Evolutionary conservation across 2,329 filamentous ascomycete genomes (phyloP), one percentile per base, ranked within the genome.

Genomic region (Beauveria asiatica): DNA sequence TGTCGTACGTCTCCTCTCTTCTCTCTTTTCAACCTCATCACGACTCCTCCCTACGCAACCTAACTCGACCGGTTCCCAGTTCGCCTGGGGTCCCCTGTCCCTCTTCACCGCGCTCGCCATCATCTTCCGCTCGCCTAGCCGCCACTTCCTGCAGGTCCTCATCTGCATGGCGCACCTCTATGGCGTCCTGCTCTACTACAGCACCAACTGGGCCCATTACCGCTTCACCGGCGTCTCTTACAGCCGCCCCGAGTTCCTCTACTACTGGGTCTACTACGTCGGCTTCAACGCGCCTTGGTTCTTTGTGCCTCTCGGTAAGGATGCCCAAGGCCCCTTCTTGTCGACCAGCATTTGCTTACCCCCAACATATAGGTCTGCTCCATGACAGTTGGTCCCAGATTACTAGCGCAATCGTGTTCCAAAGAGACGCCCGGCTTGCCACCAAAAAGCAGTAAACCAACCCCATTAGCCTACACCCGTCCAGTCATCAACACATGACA

Each of bases 211-310:
- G 59, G 74, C 75, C 53, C 81, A 83, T 62, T 69, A 75, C 60
- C 72, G 71, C 39, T 70, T 76, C 62, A 72, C 70, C 16, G 80
- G 78, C 3, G 70, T 75, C 23, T 74, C 73, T 21, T 81, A 83
- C 66, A 83, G 80, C 64, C 77, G 84, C 25, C 84, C 84, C 1
- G 84, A 87, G 70, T 72, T 75, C 23, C 68, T 82, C 33, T 87
- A 87, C 65, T 85, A 81, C 65, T 87, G 83, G 83, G 73, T 82
- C 19, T 87, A 87, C 65, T 87, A 84, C 62, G 73, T 83, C 5
- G 80, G 79, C 2, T 80, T 85, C 69, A 87, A 87, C 66, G 67
- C 78, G 17, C 82, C 83, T 0, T 87, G 84, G 84, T 79, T 76
- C 1, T 65, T 84, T 1, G 76, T 86, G 25, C 84, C 84, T 6